Evolutionary conservation across 2,329 filamentous ascomycete species (phyloP), one percentile per base, ranked within the genome.

Genomic region (Ceratocystis harringtonii): DNA sequence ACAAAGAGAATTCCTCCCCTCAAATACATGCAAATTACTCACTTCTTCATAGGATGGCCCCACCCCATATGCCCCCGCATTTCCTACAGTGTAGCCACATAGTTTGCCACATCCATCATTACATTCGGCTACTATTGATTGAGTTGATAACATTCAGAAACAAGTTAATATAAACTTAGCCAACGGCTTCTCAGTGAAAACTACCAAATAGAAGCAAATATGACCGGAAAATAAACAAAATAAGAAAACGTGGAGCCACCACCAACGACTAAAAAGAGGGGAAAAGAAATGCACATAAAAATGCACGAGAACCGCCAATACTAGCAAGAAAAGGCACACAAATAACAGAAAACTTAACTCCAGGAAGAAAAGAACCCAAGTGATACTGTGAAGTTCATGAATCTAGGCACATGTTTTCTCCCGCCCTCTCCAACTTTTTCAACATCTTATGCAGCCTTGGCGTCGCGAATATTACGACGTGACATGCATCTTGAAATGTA

Each of bases 381-480:
- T 8, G 61, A 61, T 44, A 45, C 60, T 58, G 55, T 58, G 28
- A 58, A 58, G 55, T 32, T 36, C 28, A 58, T 7, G 28, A 61
- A 43, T 61, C 22, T 45, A 61, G 19, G 22, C 60, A 43, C 7
- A n/a, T 22, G 19, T 44, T 41, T 61, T 61, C 22, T 44, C n/a
- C 41, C 22, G 12, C n/a, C 32, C 36, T 36, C 55, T 3, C 25
- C 55, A 58, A 6, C 8, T 44, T 61, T 61, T 61, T 43, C 48
- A 52, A 28, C 15, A 25, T 15, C 6, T 12, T 15, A 52, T 52
- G 19, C 48, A 52, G 15, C 7, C 19, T 25, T 52, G 8, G 19
- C 48, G 10, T 15, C 19, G 48, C 48, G 15, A 52, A 52, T 1
- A 28, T 52, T 19, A 25, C 48, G 15, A 25, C 19, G 48, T 5